phyloP scores from a whole-genome alignment of 2,329 filamentous ascomycete genomes.

The Dactylellina sp. region DNA sequence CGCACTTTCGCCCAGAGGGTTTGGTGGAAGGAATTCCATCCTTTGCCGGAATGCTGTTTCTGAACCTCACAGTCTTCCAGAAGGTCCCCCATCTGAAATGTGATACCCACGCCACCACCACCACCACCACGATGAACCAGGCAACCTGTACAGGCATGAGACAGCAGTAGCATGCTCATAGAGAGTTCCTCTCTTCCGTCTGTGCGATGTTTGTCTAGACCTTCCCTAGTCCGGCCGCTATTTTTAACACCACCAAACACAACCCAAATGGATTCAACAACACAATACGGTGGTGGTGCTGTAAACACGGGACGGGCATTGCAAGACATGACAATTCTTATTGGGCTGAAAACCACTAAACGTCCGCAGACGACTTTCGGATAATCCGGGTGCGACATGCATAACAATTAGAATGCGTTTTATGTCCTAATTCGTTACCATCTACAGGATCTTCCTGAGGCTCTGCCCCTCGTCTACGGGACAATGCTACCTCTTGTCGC shows the following conservation, averaged over 20 bases:
- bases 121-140: neutral
- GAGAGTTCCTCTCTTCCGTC: constrained; percentile 38
- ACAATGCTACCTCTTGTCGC: constrained; percentile 46
- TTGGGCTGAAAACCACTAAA: too few species aligned
- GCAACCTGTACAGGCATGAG: neutral
- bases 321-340: neutral
- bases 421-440: constrained; percentile 26
- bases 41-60: constrained; percentile 27
- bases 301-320: neutral
- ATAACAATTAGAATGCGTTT: constrained; percentile 3
- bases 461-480: constrained; percentile 54
- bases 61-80: constrained; percentile 20
- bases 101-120: constrained; percentile 40
- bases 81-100: constrained; percentile 24
- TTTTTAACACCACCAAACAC: constrained; percentile 44
- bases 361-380: constrained; percentile 22
- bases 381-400: constrained; percentile 53
- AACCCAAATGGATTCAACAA: neutral
- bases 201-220: constrained; percentile 14
- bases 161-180: neutral
- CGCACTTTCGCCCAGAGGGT: constrained; percentile 38
- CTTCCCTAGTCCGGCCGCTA: constrained; percentile 20
- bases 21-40: neutral
- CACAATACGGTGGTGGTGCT: too few species aligned
- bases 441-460: constrained; percentile 40